phyloP scores from a whole-genome alignment of 2,329 filamentous ascomycete genomes.

The Apiospora sp. region DNA sequence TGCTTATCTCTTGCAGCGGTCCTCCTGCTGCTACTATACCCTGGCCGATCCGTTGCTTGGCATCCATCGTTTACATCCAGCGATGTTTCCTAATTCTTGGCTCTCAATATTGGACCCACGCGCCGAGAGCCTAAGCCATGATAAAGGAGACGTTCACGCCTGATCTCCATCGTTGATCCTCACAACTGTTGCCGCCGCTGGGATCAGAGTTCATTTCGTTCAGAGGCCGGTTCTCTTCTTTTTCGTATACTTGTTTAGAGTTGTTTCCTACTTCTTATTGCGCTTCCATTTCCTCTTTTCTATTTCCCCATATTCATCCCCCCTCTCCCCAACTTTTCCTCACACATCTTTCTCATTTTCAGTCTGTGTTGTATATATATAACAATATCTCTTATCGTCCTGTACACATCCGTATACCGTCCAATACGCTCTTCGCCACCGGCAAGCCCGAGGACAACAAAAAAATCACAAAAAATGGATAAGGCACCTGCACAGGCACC shows the following conservation, averaged over 20 bases:
- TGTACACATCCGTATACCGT: neutral
- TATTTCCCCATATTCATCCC: neutral
- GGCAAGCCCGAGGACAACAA: neutral
- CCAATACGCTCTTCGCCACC: neutral
- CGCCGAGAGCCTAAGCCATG: slow-evolving; percentile 19
- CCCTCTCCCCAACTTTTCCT: neutral
- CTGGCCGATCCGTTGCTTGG: slow-evolving; percentile 13
- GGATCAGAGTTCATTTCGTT: slow-evolving; percentile 21
- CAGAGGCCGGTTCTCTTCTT: slow-evolving; percentile 27
- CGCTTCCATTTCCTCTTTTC: slow-evolving; percentile 9
- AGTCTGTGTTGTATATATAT: slow-evolving; percentile 1
- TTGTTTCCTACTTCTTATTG: neutral
- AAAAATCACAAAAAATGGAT: slow-evolving; percentile 16
- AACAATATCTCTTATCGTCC: neutral
- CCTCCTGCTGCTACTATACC: slow-evolving; percentile 19
- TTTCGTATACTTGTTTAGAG: slow-evolving; percentile 19
- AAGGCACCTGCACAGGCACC: neutral
- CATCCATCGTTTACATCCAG: slow-evolving; percentile 18
- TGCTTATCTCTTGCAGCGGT: slow-evolving; percentile 9
- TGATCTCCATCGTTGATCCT: slow-evolving; percentile 5
- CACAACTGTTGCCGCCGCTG: slow-evolving; percentile 10
- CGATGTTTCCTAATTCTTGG: slow-evolving; percentile 21
- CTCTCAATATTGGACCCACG: slow-evolving; percentile 17
- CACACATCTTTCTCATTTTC: neutral
- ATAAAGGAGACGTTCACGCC: slow-evolving; percentile 21